phyloP scores from a whole-genome alignment of 2,329 filamentous ascomycete genomes.

The Sodiomyces alkalinus region DNA sequence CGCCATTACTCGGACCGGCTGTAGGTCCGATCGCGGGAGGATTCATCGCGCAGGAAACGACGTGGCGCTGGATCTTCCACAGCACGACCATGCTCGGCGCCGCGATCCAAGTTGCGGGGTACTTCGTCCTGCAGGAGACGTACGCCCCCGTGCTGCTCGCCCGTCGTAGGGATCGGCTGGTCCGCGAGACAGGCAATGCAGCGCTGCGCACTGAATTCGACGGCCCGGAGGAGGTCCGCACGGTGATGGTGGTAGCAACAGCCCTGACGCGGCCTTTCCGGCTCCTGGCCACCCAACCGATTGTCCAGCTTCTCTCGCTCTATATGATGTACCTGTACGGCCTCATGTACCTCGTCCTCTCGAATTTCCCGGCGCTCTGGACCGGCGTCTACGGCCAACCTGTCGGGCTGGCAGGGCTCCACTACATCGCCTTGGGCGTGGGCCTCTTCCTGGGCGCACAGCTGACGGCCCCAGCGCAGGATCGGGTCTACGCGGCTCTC shows the following conservation, averaged over 20 bases:
- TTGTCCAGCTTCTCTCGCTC: slow-evolving; percentile 29
- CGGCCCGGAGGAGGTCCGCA: slow-evolving; percentile 14
- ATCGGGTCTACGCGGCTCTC: slow-evolving; percentile 27
- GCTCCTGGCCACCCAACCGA: slow-evolving; percentile 28
- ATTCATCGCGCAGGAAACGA: slow-evolving; percentile 44
- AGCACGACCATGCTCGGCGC: slow-evolving; percentile 47
- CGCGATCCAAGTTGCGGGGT: slow-evolving; percentile 39
- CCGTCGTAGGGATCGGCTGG: slow-evolving; percentile 40
- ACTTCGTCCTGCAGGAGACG: slow-evolving; percentile 49
- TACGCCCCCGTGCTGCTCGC: slow-evolving; percentile 48
- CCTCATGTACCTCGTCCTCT: slow-evolving; percentile 34
- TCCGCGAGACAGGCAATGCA: slow-evolving; percentile 39
- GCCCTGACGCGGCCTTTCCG: slow-evolving; percentile 27
- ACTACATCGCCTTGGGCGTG: slow-evolving; percentile 32
- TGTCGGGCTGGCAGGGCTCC: slow-evolving; percentile 26
- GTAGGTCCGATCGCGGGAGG: slow-evolving; percentile 54
- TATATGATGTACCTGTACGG: slow-evolving; percentile 33
- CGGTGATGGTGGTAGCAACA: slow-evolving; percentile 1
- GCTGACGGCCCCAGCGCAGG: slow-evolving; percentile 26
- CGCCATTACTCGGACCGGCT: slow-evolving; percentile 43
- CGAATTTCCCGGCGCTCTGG: slow-evolving; percentile 32
- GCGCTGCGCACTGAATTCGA: slow-evolving; percentile 37
- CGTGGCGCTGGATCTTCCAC: slow-evolving; percentile 64
- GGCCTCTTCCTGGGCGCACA: slow-evolving; percentile 33
- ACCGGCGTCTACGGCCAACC: slow-evolving; percentile 26